These are phyloP conservation scores for Alternaria triticina DNA, from an alignment of 2,329 filamentous ascomycete genomes.

Conservation along the genomic window DNA sequence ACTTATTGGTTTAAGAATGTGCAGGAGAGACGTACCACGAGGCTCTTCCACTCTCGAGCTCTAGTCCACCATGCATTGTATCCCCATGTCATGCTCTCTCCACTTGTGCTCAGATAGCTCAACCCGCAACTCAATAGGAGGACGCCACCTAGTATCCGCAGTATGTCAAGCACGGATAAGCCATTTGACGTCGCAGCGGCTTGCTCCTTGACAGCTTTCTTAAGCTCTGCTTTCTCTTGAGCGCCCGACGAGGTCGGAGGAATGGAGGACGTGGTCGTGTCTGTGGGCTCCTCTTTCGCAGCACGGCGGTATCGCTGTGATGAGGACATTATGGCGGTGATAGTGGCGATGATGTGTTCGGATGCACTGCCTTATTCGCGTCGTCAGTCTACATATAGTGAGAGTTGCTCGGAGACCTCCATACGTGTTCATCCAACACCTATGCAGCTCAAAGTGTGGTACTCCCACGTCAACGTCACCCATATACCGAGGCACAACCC, in stretches of 20 bases:
- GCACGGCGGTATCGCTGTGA: constrained; percentile 32
- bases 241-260: constrained; percentile 17
- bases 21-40: constrained; percentile 31
- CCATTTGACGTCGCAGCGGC: constrained; percentile 27
- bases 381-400: background rate
- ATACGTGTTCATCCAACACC: background rate
- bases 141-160: constrained; percentile 73
- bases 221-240: constrained; percentile 34
- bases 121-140: constrained; percentile 70
- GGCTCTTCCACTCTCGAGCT: constrained; percentile 40
- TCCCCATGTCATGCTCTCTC: constrained; percentile 58
- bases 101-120: constrained; percentile 77
- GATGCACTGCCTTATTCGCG: background rate
- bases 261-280: constrained; percentile 11
- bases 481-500: background rate
- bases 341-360: background rate
- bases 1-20: background rate
- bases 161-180: constrained; percentile 62
- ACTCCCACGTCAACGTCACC: background rate
- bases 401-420: background rate
- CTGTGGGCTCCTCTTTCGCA: constrained; percentile 9
- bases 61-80: constrained; percentile 50
- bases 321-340: constrained; percentile 24
- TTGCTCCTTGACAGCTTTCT: constrained; percentile 32
- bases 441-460: background rate